These are phyloP conservation scores for Phaeoacremonium minimum DNA, from an alignment of 2,329 filamentous ascomycete species.

Conservation along the genomic window DNA sequence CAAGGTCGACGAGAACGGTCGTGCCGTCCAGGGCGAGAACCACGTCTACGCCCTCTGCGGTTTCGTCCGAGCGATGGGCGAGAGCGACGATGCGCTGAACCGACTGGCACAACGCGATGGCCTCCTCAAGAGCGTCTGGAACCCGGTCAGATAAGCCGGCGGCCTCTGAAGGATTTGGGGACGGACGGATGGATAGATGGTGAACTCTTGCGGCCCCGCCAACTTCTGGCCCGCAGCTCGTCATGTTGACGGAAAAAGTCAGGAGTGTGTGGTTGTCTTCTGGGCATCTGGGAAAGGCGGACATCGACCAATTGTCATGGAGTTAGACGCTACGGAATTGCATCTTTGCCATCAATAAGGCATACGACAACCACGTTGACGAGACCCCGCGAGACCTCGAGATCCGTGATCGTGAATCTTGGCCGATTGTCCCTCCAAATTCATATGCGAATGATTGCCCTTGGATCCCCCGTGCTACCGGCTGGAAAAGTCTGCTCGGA, in stretches of 20 bases:
- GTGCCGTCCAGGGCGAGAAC: constrained; percentile 90
- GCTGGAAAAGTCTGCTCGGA: constrained; percentile 54
- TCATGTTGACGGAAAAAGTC: constrained; percentile 1
- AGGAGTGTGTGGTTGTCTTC: constrained; percentile 9
- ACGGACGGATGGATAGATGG: constrained; percentile 16
- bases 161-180: constrained; percentile 13
- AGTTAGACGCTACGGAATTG: constrained; percentile 13
- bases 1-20: constrained; percentile 99
- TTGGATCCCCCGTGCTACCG: no score
- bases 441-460: no score
- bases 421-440: no score
- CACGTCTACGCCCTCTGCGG: constrained; percentile 96
- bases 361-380: no score
- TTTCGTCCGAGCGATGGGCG: constrained; percentile 96
- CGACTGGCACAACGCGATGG: constrained; percentile 92
- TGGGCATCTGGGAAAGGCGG: constrained; percentile 10
- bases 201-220: not conserved
- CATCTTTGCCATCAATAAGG: no score
- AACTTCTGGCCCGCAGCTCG: not conserved
- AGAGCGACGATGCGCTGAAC: constrained; percentile 96
- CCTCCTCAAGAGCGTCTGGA: constrained; percentile 96
- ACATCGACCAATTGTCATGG: constrained; percentile 11
- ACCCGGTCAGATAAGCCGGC: constrained; percentile 56
- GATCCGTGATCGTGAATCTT: no score
- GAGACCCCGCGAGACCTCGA: no score